A percentile compares a stretch with the other conserved stretches of the same genome.
Evolutionary conservation across 75 land plant genomes (phyloP).

Genomic region (Pseudotsuga menziesii): DNA sequence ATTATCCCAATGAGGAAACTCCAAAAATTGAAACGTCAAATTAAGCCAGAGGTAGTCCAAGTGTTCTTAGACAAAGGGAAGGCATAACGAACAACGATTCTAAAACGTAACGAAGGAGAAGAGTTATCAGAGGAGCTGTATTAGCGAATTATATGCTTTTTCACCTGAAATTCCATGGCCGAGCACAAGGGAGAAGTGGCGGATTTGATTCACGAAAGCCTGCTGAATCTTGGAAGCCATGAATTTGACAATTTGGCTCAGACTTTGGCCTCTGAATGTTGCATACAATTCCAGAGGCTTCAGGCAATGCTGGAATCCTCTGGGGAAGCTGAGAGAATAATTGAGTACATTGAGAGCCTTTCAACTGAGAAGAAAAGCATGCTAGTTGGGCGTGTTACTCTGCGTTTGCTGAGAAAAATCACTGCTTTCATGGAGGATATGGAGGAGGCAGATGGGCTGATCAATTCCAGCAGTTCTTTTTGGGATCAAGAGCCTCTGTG

Average conservation of each 20-base stretch:
- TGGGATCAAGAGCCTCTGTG: conserved; percentile 13
- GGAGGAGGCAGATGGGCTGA: neutral
- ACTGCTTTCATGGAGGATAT: neutral
- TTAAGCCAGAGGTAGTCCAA: too few relatives aligned
- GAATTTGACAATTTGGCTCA: neutral
- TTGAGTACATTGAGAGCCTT: neutral
- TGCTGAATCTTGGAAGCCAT: neutral
- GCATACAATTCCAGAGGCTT: neutral
- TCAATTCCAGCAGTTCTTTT: neutral
- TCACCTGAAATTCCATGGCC: neutral
- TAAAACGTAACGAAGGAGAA: too few relatives aligned
- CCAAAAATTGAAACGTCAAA: too few relatives aligned
- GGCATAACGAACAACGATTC: too few relatives aligned
- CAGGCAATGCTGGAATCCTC: neutral
- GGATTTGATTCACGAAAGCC: neutral
- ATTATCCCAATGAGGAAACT: too few relatives aligned
- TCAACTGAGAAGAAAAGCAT: neutral
- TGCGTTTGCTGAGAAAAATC: conserved; percentile 8
- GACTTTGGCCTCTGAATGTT: neutral
- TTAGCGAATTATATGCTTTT: neutral
- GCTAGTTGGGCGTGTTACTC: conserved; percentile 4
- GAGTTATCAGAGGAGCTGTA: neutral
- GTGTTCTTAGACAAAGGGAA: too few relatives aligned
- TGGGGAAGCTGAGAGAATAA: neutral
- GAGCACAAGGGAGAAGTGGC: neutral